Base-by-base conservation (phyloP, 768 basidiomycete species). In the Psilocybe subaeruginosa region DNA sequence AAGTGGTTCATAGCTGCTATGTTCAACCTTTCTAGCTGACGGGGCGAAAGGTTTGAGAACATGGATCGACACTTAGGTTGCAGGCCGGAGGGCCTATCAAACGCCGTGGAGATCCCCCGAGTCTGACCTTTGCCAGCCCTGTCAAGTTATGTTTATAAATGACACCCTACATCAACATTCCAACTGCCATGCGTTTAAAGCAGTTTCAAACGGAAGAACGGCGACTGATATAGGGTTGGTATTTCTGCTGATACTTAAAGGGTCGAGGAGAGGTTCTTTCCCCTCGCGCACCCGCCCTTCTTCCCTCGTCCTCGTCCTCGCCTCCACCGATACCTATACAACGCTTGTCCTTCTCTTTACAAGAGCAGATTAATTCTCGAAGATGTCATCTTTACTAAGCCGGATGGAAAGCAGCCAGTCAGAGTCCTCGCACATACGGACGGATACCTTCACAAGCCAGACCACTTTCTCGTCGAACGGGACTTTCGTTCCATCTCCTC, bases 111-210 rank as follows among this genome's bases (percentile, higher is more conserved):
- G 33, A 35, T 35, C 33, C 33, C 9, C 33, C 33, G 33, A 35
- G 33, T 35, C 33, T 35, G 33, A 35, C 11, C 41, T 43, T n/a
- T 43, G 8, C 41, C 14, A 33, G 8, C 31, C 51, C 17, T 31
- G 30, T 53, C 33, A 31, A 30, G 14, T 39, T n/a, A 33, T 41
- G 35, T 23, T 47, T 56, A 41, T 17, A 51, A 43, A 49, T 60
- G 59, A 60, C 54, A 60, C 19, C 39, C 49, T 23, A 7, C 58
- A 59, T 60, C 53, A 60, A 55, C 59, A 60, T 60, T 60, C 48
- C 47, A 23, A 35, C 59, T 60, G 59, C 59, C 59, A 60, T 4
- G 12, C 27, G 48, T 35, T 27, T 53, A 33, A 23, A 33, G 31
- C 12, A 12, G 33, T 55, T 60, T 46, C 53, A 53, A 19, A 55